A percentile compares a stretch with the other conserved stretches of the same genome.
Conservation (phyloP, 169 alveolate genomes). For the Cryptosporidium parvum region DNA sequence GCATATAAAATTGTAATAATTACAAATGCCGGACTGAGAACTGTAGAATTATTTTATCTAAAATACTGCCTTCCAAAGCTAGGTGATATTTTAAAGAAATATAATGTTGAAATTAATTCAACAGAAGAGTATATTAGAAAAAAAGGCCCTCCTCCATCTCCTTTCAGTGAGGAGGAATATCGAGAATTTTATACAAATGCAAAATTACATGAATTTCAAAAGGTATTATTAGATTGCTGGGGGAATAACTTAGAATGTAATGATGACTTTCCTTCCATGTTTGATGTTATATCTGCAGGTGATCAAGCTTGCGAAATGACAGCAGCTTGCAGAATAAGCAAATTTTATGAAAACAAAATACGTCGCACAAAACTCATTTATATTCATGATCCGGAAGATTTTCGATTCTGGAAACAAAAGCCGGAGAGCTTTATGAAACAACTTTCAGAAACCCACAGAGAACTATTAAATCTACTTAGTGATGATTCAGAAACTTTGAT, state of each 20-base stretch:
- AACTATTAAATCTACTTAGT: slow-evolving; percentile 22
- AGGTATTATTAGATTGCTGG: slow-evolving; percentile 71
- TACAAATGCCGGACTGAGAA: slow-evolving; percentile 79
- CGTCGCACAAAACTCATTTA: slow-evolving; percentile 54
- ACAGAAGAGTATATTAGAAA: slow-evolving; percentile 77
- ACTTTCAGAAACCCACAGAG: slow-evolving; percentile 51
- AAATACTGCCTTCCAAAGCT: slow-evolving; percentile 77
- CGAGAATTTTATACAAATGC: slow-evolving; percentile 79
- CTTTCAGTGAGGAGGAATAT: slow-evolving; percentile 77
- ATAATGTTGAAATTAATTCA: slow-evolving; percentile 71
- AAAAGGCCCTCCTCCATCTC: slow-evolving; percentile 79
- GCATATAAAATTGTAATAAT: slow-evolving; percentile 76
- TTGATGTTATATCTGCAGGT: slow-evolving; percentile 79
- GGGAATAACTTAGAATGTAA: background rate
- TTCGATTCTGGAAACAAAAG: slow-evolving; percentile 72
- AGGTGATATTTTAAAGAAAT: slow-evolving; percentile 72
- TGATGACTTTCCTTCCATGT: slow-evolving; percentile 12
- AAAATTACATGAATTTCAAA: slow-evolving; percentile 76
- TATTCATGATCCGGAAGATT: slow-evolving; percentile 70
- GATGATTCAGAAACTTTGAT: slow-evolving; percentile 69
- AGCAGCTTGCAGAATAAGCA: slow-evolving; percentile 79
- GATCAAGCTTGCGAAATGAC: slow-evolving; percentile 81
- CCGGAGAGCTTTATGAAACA: slow-evolving; percentile 59
- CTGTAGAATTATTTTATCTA: slow-evolving; percentile 78
- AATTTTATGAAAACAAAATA: slow-evolving; percentile 55